These are phyloP conservation scores for Colletotrichum echinochloae DNA, from an alignment of 2,329 filamentous ascomycete genomes.

Conservation along the genomic window DNA sequence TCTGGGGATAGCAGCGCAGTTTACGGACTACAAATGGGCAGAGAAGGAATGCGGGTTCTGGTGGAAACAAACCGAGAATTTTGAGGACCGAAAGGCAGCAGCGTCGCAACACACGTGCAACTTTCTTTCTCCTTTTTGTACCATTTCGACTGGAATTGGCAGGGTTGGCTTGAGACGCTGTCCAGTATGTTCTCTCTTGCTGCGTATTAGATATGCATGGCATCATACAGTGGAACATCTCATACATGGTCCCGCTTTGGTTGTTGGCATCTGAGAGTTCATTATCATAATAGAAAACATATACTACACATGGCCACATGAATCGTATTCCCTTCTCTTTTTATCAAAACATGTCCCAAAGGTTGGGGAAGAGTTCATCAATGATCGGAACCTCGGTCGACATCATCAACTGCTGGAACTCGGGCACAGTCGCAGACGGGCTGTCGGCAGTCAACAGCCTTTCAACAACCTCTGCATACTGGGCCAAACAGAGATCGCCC, in stretches of 20 bases:
- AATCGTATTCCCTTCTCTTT: background rate
- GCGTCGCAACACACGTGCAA: background rate
- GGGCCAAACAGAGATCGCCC: slow-evolving; percentile 61
- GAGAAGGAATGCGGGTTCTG: background rate
- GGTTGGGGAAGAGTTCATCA: slow-evolving; percentile 37
- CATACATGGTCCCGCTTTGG: background rate
- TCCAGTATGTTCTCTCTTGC: too few relatives aligned
- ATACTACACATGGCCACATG: background rate
- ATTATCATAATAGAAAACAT: background rate
- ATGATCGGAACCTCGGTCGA: slow-evolving; percentile 35
- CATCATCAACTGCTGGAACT: slow-evolving; percentile 40
- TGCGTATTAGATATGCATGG: background rate
- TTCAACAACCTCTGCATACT: slow-evolving; percentile 61
- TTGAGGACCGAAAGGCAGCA: background rate
- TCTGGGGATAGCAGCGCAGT: slow-evolving; percentile 52
- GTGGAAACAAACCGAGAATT: background rate
- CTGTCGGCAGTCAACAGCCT: slow-evolving; percentile 50
- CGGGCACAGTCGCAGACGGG: slow-evolving; percentile 34
- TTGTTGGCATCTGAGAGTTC: background rate
- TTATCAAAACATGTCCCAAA: slow-evolving; percentile 39
- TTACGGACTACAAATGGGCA: too few relatives aligned
- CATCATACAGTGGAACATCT: background rate
- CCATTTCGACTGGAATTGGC: background rate
- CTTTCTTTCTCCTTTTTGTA: background rate
- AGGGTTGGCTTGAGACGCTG: background rate